phyloP scores from a whole-genome alignment of 169 alveolate species.

The Plasmodium yoelii region DNA sequence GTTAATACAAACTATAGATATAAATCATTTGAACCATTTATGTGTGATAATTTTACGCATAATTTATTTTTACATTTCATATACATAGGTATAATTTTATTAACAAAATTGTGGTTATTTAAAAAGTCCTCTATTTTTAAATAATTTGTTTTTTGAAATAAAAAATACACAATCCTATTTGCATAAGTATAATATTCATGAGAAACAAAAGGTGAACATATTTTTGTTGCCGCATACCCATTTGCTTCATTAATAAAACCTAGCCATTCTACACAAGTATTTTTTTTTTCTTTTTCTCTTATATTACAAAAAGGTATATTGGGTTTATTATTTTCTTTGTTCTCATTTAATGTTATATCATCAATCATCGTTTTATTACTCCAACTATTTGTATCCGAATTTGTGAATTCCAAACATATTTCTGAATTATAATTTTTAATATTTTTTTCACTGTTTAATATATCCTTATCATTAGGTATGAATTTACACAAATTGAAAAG shows the following conservation, averaged over 20 bases:
- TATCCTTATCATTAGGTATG: constrained; percentile 48
- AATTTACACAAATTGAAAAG: constrained; percentile 60
- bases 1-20: constrained; percentile 21
- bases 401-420: constrained; percentile 10
- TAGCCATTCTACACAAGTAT: constrained; percentile 63
- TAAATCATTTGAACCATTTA: constrained; percentile 49
- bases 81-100: constrained; percentile 31
- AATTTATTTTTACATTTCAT: constrained; percentile 73
- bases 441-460: constrained; percentile 7
- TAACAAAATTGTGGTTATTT: constrained; percentile 29
- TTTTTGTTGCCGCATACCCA: constrained; percentile 68
- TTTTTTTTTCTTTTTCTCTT: background rate
- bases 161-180: constrained; percentile 58
- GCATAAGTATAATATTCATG: constrained; percentile 63
- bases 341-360: constrained; percentile 9
- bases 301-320: constrained; percentile 3
- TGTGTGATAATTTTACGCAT: constrained; percentile 71
- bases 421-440: constrained; percentile 4
- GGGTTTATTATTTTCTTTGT: background rate
- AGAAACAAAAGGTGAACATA: constrained; percentile 43
- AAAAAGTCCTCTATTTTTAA: constrained; percentile 31
- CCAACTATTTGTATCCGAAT: constrained; percentile 64
- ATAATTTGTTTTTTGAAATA: constrained; percentile 58
- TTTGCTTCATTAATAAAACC: constrained; percentile 73
- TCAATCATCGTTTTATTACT: constrained; percentile 15